These are phyloP conservation scores for Nyssa sinensis DNA, from an alignment of 148 eudicot species.

Conservation along the genomic window DNA sequence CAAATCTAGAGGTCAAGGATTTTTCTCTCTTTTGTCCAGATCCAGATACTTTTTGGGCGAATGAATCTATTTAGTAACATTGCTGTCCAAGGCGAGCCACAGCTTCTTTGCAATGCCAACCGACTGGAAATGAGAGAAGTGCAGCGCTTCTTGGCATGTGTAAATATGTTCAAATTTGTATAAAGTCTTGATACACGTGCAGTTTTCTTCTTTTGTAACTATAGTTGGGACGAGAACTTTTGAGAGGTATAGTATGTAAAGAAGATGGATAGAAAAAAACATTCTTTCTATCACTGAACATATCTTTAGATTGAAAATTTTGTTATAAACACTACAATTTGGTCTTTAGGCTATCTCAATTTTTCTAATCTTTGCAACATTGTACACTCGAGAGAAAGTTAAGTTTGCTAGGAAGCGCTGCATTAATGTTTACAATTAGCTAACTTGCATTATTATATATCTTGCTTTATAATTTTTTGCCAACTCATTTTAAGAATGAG, in stretches of 20 bases:
- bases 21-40: constrained; percentile 64
- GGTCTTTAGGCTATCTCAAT: too few relatives aligned
- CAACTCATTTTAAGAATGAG: too few relatives aligned
- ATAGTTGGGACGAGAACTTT: neutral
- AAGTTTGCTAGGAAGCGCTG: too few relatives aligned
- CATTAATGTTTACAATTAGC: too few relatives aligned
- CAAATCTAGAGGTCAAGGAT: constrained; percentile 73
- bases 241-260: neutral
- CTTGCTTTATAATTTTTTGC: too few relatives aligned
- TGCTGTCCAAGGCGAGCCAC: neutral
- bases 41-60: constrained; percentile 74
- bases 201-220: constrained; percentile 8
- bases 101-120: neutral
- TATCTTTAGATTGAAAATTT: too few relatives aligned
- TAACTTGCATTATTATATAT: too few relatives aligned
- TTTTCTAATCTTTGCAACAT: too few relatives aligned
- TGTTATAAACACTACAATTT: too few relatives aligned
- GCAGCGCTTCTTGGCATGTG: neutral
- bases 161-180: constrained; percentile 12
- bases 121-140: neutral
- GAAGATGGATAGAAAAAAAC: too few relatives aligned
- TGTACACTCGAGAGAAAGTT: too few relatives aligned
- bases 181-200: constrained; percentile 11
- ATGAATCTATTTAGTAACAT: constrained; percentile 39
- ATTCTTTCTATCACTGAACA: too few relatives aligned